A percentile compares a stretch with the other conserved stretches of the same genome.
These are phyloP conservation scores for Dictyostelium intermedium DNA, from an alignment of 78 protist species.

Conservation along the genomic window DNA sequence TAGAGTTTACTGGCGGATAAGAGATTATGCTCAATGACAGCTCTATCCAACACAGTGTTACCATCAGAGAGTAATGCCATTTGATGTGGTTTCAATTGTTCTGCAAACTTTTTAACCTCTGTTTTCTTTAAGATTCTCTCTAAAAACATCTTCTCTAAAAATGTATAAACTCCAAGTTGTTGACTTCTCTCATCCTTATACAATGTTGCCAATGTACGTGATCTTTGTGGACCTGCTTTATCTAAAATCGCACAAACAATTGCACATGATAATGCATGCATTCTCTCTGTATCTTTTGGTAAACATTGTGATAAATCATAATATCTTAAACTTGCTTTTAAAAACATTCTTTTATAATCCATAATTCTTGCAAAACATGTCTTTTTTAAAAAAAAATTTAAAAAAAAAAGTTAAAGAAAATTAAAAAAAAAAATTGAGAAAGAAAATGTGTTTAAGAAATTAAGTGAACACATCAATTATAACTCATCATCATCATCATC, in stretches of 20 bases:
- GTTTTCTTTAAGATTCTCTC: constrained; percentile 85
- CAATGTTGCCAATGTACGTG: constrained; percentile 93
- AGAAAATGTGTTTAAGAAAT: too few relatives aligned
- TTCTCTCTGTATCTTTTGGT: constrained; percentile 67
- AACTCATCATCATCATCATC: too few relatives aligned
- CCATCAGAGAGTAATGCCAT: constrained; percentile 87
- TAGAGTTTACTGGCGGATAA: constrained; percentile 88
- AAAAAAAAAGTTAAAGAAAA: background rate
- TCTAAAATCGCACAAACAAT: constrained; percentile 93
- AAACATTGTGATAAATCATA: constrained; percentile 78
- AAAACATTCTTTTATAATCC: constrained; percentile 81
- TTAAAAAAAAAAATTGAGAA: too few relatives aligned
- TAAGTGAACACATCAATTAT: too few relatives aligned
- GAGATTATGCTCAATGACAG: constrained; percentile 95
- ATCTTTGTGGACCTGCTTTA: constrained; percentile 95
- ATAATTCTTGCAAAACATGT: constrained; percentile 82
- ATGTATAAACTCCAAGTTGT: constrained; percentile 27
- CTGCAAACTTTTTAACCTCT: constrained; percentile 86
- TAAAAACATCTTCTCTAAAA: constrained; percentile 87
- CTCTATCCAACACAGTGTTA: constrained; percentile 88
- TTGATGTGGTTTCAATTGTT: constrained; percentile 86
- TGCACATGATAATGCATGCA: constrained; percentile 80
- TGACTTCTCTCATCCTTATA: constrained; percentile 93
- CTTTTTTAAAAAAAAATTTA: constrained; percentile 4
- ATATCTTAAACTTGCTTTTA: constrained; percentile 80